Conservation (phyloP, 345 rosid species). For the Eutrema yunnanense region DNA sequence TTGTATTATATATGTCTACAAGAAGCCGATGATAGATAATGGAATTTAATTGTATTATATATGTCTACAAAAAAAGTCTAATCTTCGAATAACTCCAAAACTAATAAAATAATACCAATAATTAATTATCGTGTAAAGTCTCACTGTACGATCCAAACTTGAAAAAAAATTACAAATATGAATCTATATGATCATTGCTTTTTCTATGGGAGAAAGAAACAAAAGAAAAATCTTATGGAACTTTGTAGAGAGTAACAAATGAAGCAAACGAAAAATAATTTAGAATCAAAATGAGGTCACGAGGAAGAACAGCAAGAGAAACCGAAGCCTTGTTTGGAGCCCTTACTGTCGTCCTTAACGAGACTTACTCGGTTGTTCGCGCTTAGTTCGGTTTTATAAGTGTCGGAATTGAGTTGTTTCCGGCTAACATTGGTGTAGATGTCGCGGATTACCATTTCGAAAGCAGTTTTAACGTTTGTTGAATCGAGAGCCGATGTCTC, state of each 20-base stretch:
- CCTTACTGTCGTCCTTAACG: slow-evolving; percentile 38
- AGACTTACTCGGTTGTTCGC: slow-evolving; percentile 58
- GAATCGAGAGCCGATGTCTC: slow-evolving; percentile 88
- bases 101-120: neutral
- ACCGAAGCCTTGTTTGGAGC: slow-evolving; percentile 42
- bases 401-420: slow-evolving; percentile 66
- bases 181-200: neutral
- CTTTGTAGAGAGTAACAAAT: neutral
- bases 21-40: too few species aligned
- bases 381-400: slow-evolving; percentile 64
- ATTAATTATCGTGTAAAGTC: neutral
- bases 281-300: neutral
- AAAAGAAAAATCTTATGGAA: neutral
- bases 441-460: slow-evolving; percentile 66
- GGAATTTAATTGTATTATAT: too few species aligned
- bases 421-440: slow-evolving; percentile 66
- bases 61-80: too few species aligned
- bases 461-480: slow-evolving; percentile 71
- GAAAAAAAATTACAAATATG: neutral
- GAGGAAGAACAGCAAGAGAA: slow-evolving; percentile 67
- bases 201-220: neutral
- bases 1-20: too few species aligned
- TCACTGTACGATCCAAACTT: neutral
- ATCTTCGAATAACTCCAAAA: neutral
- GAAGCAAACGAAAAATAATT: neutral